phyloP scores from a whole-genome alignment of 2,329 filamentous ascomycete genomes.

The Botryotinia globosa region DNA sequence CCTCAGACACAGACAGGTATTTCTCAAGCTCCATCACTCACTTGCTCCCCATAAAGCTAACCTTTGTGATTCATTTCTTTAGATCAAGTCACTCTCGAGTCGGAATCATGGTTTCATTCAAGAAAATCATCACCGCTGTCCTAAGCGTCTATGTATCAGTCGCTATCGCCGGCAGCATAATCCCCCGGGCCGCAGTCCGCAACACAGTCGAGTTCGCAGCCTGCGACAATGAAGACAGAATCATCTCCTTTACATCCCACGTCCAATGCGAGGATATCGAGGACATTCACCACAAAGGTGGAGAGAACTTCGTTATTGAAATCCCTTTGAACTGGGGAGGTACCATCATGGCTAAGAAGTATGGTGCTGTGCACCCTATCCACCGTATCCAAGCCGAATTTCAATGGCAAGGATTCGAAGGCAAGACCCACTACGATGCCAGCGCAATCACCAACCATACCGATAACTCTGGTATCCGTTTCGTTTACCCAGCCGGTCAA shows the following conservation, averaged over 20 bases:
- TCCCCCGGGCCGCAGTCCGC: not conserved
- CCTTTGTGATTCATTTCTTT: not conserved
- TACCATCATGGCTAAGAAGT: not conserved
- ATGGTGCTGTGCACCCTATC: not conserved
- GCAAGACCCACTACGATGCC: constrained; percentile 3
- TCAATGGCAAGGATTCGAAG: not conserved
- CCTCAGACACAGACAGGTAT: not conserved
- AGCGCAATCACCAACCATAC: constrained; percentile 2
- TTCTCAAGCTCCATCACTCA: not conserved
- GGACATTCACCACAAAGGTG: not conserved
- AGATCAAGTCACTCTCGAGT: not conserved
- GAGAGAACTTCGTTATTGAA: not conserved
- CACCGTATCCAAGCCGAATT: constrained; percentile 1
- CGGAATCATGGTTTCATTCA: not conserved
- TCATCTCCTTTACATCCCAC: not conserved
- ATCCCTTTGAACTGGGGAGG: not conserved
- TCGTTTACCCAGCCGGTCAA: not conserved
- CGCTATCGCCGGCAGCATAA: not conserved
- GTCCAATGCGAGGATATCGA: not conserved
- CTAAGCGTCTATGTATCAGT: accelerated
- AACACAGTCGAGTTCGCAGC: not conserved
- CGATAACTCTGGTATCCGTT: constrained; percentile 10
- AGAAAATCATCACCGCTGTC: accelerated
- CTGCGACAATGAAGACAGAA: not conserved
- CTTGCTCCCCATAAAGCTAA: not conserved